phyloP scores from a whole-genome alignment of 2,329 filamentous ascomycete genomes.

The Colletotrichum somersetense region DNA sequence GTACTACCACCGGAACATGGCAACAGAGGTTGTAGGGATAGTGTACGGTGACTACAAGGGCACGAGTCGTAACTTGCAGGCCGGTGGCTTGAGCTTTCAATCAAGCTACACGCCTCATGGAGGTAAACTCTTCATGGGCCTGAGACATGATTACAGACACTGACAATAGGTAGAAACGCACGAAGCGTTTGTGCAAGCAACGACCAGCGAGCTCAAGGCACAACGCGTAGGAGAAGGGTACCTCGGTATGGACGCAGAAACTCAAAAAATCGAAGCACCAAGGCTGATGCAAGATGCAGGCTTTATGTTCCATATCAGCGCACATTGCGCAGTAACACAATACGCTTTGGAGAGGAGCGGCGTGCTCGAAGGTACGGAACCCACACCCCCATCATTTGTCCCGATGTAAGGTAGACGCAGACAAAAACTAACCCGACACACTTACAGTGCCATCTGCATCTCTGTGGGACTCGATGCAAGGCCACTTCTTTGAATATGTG shows the following conservation, averaged over 20 bases:
- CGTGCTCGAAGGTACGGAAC: slow-evolving; percentile 39
- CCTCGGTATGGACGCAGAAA: slow-evolving; percentile 38
- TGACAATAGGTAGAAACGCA: slow-evolving; percentile 41
- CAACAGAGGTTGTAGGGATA: slow-evolving; percentile 64
- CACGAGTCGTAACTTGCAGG: slow-evolving; percentile 47
- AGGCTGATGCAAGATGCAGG: slow-evolving; percentile 50
- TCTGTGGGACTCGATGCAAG: slow-evolving; percentile 43
- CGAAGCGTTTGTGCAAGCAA: slow-evolving; percentile 45
- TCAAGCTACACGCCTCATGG: slow-evolving; percentile 49
- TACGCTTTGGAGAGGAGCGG: slow-evolving; percentile 42
- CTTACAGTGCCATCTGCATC: slow-evolving; percentile 42
- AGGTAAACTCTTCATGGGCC: slow-evolving; percentile 12
- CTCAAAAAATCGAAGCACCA: slow-evolving; percentile 26
- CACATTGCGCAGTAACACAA: slow-evolving; percentile 46
- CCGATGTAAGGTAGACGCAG: neutral
- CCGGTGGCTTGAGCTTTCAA: slow-evolving; percentile 49
- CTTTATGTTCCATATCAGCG: slow-evolving; percentile 48
- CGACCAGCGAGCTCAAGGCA: slow-evolving; percentile 42
- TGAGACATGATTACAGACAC: slow-evolving; percentile 27
- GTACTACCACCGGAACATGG: slow-evolving; percentile 70
- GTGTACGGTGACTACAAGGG: slow-evolving; percentile 51
- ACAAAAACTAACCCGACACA: slow-evolving; percentile 4
- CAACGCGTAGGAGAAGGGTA: slow-evolving; percentile 45
- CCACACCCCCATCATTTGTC: neutral
- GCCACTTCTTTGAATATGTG: slow-evolving; percentile 43